These are phyloP conservation scores for Tuctoria greenei DNA, from an alignment of 176 grass and related monocot genomes.

Conservation along the genomic window DNA sequence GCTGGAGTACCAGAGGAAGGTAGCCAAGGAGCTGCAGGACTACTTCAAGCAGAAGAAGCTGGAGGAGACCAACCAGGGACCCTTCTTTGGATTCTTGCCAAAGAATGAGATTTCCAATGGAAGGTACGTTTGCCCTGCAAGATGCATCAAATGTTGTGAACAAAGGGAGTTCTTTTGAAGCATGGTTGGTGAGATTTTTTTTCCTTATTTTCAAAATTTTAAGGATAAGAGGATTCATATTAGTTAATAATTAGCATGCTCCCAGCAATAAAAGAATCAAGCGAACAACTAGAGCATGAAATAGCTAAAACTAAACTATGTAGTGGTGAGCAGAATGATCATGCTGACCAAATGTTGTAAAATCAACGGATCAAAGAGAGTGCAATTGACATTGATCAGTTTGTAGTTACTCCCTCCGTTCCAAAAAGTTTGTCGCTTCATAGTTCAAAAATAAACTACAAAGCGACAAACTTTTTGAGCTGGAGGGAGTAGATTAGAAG, in stretches of 20 bases:
- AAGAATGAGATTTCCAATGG: conserved; percentile 97
- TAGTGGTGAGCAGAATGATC: conserved; percentile 21
- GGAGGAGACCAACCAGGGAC: conserved; percentile 75
- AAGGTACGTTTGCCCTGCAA: conserved; percentile 60
- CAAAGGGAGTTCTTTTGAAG: background rate
- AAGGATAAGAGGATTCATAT: background rate
- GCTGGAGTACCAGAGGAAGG: conserved; percentile 96
- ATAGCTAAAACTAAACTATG: conserved; percentile 7
- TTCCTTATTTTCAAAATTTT: background rate
- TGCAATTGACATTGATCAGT: background rate
- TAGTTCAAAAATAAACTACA: too few relatives aligned
- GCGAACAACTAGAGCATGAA: background rate
- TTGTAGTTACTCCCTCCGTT: too few relatives aligned
- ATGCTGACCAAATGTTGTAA: background rate
- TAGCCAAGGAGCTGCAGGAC: conserved; percentile 95
- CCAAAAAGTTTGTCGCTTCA: too few relatives aligned
- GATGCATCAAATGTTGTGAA: conserved; percentile 4
- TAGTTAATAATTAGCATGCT: background rate
- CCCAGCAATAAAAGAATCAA: background rate
- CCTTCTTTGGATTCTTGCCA: conserved; percentile 74
- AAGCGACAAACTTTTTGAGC: too few relatives aligned
- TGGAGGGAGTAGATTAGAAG: background rate
- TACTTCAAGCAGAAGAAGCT: conserved; percentile 99
- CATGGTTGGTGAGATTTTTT: background rate
- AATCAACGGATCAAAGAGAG: background rate